Base-by-base conservation (phyloP, 345 rosid species). In the Melastoma malabathricum region DNA sequence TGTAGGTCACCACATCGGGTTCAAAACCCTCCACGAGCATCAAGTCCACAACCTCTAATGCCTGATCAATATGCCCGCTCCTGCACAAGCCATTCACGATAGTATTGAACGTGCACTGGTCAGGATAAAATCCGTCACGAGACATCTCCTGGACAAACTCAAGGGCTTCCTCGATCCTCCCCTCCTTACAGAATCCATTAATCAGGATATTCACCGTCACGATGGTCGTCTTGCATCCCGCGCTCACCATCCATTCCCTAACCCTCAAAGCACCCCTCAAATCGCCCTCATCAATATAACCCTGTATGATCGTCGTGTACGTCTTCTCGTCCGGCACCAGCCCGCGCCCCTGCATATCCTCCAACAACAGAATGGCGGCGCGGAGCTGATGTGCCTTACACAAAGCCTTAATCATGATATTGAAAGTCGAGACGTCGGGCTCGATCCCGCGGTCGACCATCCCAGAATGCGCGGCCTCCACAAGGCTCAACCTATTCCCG, bases 21-120 rank as follows among this genome's bases (percentile, higher is more conserved):
- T 90, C 92, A 50, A 78, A 75, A 39, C 98, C 92, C 22, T 84
- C 85, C 34, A 70, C 78, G 72, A 86, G 88, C 94, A 90, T 90
- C 78, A 74, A 59, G 62, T 84, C 92, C 92, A 86, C 69, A 38
- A 84, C 71, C 75, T 82, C 96, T 52, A 82, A 46, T 19, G 81
- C 89, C 47, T 90, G 96, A 56, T 82, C 78, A 56, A 82, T 89
- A 72, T 84, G 83, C 7, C 92, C 84, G 0, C 70, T 76, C 70
- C 68, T 86, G 63, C 89, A 84, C 72, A 90, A 74, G 43, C 96
- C 96, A 56, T 78, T 80, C 62, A 84, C 92, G 62, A 90, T 61
- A 0, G 87, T 75, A 69, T 90, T 90, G 57, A 76, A 90, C 2
- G 92, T 90, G 51, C 67, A 72, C 71, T 77, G 83, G 74, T 86